phyloP scores from a whole-genome alignment of 2,329 filamentous ascomycete genomes.

The Sclerotinia sclerotiorum region DNA sequence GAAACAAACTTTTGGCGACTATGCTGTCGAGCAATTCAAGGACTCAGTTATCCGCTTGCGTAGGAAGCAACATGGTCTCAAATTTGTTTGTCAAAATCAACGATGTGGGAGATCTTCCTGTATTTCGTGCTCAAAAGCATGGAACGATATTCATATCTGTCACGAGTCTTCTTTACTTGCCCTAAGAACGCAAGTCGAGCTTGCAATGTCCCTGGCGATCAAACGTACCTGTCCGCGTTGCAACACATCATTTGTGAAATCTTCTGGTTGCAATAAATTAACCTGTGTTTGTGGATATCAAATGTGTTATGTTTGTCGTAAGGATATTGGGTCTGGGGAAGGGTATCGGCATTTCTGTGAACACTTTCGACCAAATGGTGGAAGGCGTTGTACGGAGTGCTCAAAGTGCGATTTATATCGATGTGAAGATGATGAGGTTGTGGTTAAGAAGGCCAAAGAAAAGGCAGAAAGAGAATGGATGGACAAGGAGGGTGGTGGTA shows the following conservation, averaged over 20 bases:
- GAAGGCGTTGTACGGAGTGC: slow-evolving; percentile 74
- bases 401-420: slow-evolving; percentile 71
- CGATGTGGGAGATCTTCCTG: slow-evolving; percentile 72
- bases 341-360: slow-evolving; percentile 96
- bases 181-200: slow-evolving; percentile 84
- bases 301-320: slow-evolving; percentile 97
- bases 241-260: slow-evolving; percentile 89
- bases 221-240: slow-evolving; percentile 94
- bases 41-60: slow-evolving; percentile 66
- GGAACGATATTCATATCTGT: slow-evolving; percentile 87
- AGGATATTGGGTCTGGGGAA: slow-evolving; percentile 64
- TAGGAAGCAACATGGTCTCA: slow-evolving; percentile 68
- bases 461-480: slow-evolving; percentile 72
- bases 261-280: slow-evolving; percentile 92
- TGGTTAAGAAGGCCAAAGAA: slow-evolving; percentile 66
- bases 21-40: slow-evolving; percentile 50
- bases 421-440: slow-evolving; percentile 71
- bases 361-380: slow-evolving; percentile 83
- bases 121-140: slow-evolving; percentile 75
- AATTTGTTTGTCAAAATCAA: slow-evolving; percentile 74
- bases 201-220: slow-evolving; percentile 88
- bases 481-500: slow-evolving; percentile 59
- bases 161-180: slow-evolving; percentile 80
- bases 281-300: slow-evolving; percentile 94
- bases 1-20: slow-evolving; percentile 46